phyloP scores from a whole-genome alignment of 2,329 filamentous ascomycete genomes.

The Venturia asperata region DNA sequence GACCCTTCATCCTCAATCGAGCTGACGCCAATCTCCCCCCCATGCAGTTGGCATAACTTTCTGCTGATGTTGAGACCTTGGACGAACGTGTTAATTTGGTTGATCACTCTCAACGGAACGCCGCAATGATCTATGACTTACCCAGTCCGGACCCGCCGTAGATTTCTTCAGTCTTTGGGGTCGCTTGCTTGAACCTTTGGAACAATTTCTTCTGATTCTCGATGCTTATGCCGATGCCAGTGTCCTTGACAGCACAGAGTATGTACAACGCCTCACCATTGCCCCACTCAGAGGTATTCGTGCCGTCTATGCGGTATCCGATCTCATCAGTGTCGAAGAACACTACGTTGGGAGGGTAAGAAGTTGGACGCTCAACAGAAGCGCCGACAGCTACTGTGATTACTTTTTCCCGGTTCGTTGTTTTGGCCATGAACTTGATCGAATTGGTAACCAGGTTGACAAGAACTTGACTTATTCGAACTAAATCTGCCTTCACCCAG shows the following conservation, averaged over 20 bases:
- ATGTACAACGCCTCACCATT: constrained; percentile 36
- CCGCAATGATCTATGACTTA: background rate
- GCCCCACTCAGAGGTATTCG: constrained; percentile 35
- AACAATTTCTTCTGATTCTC: constrained; percentile 45
- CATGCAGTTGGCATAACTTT: constrained; percentile 60
- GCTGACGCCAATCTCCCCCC: constrained; percentile 61
- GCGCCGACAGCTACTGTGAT: constrained; percentile 16
- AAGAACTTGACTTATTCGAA: constrained; percentile 21
- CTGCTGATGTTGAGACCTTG: constrained; percentile 58
- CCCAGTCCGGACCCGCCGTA: constrained; percentile 63
- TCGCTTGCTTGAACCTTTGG: constrained; percentile 62
- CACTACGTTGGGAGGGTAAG: constrained; percentile 37
- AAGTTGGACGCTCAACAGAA: constrained; percentile 21
- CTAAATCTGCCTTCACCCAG: constrained; percentile 21
- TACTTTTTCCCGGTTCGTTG: constrained; percentile 23
- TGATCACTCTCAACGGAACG: background rate
- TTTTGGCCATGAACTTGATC: constrained; percentile 29
- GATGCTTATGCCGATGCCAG: constrained; percentile 43
- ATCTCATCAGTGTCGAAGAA: constrained; percentile 36
- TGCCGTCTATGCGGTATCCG: constrained; percentile 36
- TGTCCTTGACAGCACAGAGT: constrained; percentile 58
- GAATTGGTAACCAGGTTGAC: constrained; percentile 26
- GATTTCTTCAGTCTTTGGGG: constrained; percentile 53
- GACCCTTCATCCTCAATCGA: constrained; percentile 53
- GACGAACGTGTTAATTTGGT: background rate